These are phyloP conservation scores for Nigrospora sphaerica DNA, from an alignment of 2,329 filamentous ascomycete genomes.

Conservation along the genomic window DNA sequence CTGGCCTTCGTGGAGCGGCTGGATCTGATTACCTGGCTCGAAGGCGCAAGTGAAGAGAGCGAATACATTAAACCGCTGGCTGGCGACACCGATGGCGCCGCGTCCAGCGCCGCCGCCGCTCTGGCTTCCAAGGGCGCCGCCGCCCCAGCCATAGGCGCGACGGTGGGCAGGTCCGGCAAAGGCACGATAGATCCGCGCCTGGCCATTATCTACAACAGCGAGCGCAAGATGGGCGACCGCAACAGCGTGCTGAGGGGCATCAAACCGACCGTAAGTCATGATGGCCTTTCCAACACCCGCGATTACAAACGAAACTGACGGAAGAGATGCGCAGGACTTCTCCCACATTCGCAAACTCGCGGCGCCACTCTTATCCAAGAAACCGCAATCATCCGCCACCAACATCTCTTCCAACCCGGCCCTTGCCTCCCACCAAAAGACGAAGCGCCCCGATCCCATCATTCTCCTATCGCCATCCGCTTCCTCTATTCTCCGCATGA, in stretches of 20 bases:
- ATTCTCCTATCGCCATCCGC: conserved; percentile 95
- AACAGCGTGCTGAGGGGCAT: conserved; percentile 82
- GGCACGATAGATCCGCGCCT: conserved; percentile 71
- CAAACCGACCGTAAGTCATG: conserved; percentile 68
- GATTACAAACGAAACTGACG: background rate
- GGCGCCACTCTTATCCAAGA: conserved; percentile 64
- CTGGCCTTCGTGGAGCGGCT: conserved; percentile 86
- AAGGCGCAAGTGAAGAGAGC: conserved; percentile 81
- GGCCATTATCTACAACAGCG: conserved; percentile 82
- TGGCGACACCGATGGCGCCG: conserved; percentile 49
- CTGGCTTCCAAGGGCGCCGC: conserved; percentile 30
- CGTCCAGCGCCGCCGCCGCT: conserved; percentile 30
- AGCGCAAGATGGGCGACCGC: conserved; percentile 86
- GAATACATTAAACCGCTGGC: conserved; percentile 86
- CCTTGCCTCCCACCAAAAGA: conserved; percentile 48
- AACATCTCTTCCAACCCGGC: conserved; percentile 34
- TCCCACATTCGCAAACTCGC: conserved; percentile 86
- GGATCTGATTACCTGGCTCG: conserved; percentile 88
- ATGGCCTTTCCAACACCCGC: no score
- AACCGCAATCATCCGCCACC: conserved; percentile 32
- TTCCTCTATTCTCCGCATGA: conserved; percentile 88
- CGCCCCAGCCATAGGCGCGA: conserved; percentile 32
- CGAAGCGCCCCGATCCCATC: conserved; percentile 66
- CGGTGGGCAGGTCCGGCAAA: conserved; percentile 49
- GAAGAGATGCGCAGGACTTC: conserved; percentile 65